A percentile compares a stretch with the other conserved stretches of the same genome.
Conservation (phyloP, 768 basidiomycete genomes). For the Boletus reticuloceps region DNA sequence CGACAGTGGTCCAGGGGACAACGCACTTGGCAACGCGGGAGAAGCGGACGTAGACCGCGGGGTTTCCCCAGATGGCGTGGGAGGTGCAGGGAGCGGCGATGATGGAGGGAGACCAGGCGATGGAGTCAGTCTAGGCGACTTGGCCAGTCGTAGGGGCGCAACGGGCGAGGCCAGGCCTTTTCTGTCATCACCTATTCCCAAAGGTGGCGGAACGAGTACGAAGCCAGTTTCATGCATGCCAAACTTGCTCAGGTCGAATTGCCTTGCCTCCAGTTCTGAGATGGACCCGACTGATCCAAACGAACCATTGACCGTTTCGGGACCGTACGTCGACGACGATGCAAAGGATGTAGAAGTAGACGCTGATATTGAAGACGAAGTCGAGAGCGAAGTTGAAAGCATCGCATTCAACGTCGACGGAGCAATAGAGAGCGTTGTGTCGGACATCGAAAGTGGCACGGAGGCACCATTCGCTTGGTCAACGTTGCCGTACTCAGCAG, state of each 20-base stretch:
- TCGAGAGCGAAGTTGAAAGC: constrained; percentile 12
- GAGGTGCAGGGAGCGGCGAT: constrained; percentile 13
- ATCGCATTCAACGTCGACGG: background rate
- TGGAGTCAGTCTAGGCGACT: constrained; percentile 22
- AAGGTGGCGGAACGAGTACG: constrained; percentile 23
- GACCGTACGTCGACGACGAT: constrained; percentile 15
- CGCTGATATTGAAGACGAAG: constrained; percentile 13
- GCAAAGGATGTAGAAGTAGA: constrained; percentile 15
- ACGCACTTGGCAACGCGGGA: constrained; percentile 8
- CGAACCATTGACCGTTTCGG: constrained; percentile 8
- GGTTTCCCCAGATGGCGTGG: background rate
- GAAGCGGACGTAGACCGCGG: constrained; percentile 8
- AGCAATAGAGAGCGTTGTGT: background rate
- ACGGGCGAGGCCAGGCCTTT: constrained; percentile 10
- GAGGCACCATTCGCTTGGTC: constrained; percentile 6
- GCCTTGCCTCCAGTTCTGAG: constrained; percentile 20
- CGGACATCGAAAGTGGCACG: constrained; percentile 5
- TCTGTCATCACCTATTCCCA: constrained; percentile 15
- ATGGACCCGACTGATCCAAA: constrained; percentile 21
- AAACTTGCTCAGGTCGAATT: constrained; percentile 16
- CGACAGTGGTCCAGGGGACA: constrained; percentile 9
- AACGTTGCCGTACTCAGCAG: constrained; percentile 7
- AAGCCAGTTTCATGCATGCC: constrained; percentile 8
- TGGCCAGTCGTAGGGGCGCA: constrained; percentile 26
- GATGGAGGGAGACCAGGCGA: constrained; percentile 15